Percentiles rank a stretch among this genome's conserved stretches.
Conservation (phyloP, 2,329 filamentous ascomycete species). For the Aquanectria penicillioides region DNA sequence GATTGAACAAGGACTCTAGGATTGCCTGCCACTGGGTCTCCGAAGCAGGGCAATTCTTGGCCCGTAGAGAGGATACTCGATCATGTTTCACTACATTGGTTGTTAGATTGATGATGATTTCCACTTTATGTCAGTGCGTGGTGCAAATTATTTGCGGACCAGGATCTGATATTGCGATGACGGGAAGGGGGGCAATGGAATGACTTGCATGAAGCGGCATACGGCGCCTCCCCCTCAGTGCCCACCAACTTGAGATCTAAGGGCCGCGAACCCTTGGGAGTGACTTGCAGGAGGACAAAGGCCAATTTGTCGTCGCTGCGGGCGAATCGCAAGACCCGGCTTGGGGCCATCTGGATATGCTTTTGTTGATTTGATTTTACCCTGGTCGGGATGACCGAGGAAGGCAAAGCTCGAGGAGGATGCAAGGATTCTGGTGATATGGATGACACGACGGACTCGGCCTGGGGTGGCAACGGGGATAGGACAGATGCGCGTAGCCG, state of each 20-base stretch:
- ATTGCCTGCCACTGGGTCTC: slow-evolving; percentile 74
- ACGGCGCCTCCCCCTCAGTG: slow-evolving; percentile 73
- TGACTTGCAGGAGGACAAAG: slow-evolving; percentile 71
- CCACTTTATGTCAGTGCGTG: slow-evolving; percentile 30
- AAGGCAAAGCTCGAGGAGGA: not conserved
- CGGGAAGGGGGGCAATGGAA: slow-evolving; percentile 28
- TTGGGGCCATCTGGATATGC: slow-evolving; percentile 36
- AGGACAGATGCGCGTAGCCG: slow-evolving; percentile 27
- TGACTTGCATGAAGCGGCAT: slow-evolving; percentile 65
- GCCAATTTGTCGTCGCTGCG: slow-evolving; percentile 62
- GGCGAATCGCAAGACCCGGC: slow-evolving; percentile 65
- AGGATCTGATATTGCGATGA: slow-evolving; percentile 26
- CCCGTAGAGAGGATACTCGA: slow-evolving; percentile 61
- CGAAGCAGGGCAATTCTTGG: slow-evolving; percentile 63
- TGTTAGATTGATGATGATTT: slow-evolving; percentile 33
- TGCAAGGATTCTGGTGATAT: slow-evolving; percentile 15
- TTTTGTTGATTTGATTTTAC: slow-evolving; percentile 13
- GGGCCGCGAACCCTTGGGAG: slow-evolving; percentile 58
- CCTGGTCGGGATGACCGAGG: not conserved
- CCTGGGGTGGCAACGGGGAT: slow-evolving; percentile 24
- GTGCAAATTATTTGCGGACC: slow-evolving; percentile 28
- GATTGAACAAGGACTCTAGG: slow-evolving; percentile 66
- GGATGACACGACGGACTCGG: slow-evolving; percentile 24
- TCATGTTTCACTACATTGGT: slow-evolving; percentile 63
- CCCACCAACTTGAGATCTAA: slow-evolving; percentile 75